These are phyloP conservation scores for Dioszegia aurantiaca DNA, from an alignment of 768 basidiomycete species.

Conservation along the genomic window DNA sequence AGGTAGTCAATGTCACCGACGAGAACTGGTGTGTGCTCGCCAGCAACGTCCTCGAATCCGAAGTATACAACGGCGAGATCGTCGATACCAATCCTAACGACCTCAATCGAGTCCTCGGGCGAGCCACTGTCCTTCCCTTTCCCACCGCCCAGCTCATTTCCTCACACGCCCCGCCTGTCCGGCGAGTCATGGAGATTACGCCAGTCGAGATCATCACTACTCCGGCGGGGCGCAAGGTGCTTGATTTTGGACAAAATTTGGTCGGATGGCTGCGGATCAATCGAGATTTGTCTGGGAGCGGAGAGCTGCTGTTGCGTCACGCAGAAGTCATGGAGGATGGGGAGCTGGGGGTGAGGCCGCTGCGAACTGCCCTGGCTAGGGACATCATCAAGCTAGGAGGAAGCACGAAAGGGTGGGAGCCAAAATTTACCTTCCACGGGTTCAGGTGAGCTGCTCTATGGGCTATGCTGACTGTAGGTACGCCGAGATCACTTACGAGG, in stretches of 20 bases:
- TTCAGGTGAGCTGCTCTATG: conserved; percentile 30
- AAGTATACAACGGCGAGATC: conserved; percentile 44
- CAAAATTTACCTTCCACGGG: conserved; percentile 49
- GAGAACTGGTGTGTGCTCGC: conserved; percentile 23
- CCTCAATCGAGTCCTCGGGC: background rate
- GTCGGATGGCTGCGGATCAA: conserved; percentile 43
- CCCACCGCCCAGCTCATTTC: conserved; percentile 27
- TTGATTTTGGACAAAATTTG: conserved; percentile 50
- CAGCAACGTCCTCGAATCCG: conserved; percentile 21
- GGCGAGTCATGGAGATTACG: conserved; percentile 22
- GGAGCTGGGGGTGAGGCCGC: conserved; percentile 43
- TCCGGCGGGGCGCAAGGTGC: conserved; percentile 36
- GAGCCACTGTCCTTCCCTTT: conserved; percentile 18
- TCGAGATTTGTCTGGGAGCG: background rate
- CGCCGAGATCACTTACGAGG: conserved; percentile 29
- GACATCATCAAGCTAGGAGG: conserved; percentile 30
- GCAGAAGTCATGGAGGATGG: conserved; percentile 49
- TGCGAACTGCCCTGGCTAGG: conserved; percentile 31
- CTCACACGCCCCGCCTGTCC: conserved; percentile 39
- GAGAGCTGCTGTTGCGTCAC: conserved; percentile 29
- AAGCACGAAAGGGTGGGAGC: conserved; percentile 33
- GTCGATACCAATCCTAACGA: conserved; percentile 17
- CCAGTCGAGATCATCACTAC: conserved; percentile 40
- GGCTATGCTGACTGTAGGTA: conserved; percentile 21
- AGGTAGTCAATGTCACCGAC: conserved; percentile 13